A percentile compares a stretch with the other conserved stretches of the same genome.
phyloP scores from a whole-genome alignment of 352 stramenopile species.

The Lagenidium sp. region DNA sequence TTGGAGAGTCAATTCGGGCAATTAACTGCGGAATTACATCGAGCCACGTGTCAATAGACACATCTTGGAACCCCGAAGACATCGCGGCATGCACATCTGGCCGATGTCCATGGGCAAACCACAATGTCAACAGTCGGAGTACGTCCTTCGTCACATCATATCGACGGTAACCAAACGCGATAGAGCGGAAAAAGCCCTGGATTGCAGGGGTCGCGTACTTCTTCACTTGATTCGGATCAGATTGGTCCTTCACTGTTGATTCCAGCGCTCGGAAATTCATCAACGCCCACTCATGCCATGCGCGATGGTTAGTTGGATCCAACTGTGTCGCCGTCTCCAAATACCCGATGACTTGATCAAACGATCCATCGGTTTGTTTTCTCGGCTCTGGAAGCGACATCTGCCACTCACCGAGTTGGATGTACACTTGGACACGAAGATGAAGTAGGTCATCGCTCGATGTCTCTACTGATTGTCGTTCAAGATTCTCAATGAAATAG shows the following conservation, averaged over 20 bases:
- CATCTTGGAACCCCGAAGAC: constrained; percentile 85
- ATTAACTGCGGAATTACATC: constrained; percentile 98
- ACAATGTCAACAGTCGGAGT: constrained; percentile 97
- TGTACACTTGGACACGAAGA: constrained; percentile 80
- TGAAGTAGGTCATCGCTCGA: constrained; percentile 60
- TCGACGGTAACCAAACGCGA: constrained; percentile 92
- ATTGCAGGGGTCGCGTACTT: constrained; percentile 90
- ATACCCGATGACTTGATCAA: constrained; percentile 72
- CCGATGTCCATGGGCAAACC: constrained; percentile 96
- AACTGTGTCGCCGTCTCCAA: constrained; percentile 75
- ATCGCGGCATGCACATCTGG: constrained; percentile 83
- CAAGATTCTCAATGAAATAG: constrained; percentile 78
- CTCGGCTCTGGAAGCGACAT: constrained; percentile 65
- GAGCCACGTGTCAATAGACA: constrained; percentile 98
- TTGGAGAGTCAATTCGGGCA: constrained; percentile 83
- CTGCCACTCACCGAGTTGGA: constrained; percentile 81
- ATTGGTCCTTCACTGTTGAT: constrained; percentile 41
- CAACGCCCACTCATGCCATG: constrained; percentile 98
- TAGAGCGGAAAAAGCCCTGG: constrained; percentile 97
- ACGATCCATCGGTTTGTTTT: constrained; percentile 62
- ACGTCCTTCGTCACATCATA: constrained; percentile 96
- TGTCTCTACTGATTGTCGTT: constrained; percentile 46
- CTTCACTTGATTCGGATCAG: constrained; percentile 31
- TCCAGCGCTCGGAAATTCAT: constrained; percentile 94
- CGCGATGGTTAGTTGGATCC: constrained; percentile 92